A percentile compares a stretch with the other conserved stretches of the same genome.
These are phyloP conservation scores for Alnus rubra DNA, from an alignment of 306 rosid genomes.

Conservation along the genomic window DNA sequence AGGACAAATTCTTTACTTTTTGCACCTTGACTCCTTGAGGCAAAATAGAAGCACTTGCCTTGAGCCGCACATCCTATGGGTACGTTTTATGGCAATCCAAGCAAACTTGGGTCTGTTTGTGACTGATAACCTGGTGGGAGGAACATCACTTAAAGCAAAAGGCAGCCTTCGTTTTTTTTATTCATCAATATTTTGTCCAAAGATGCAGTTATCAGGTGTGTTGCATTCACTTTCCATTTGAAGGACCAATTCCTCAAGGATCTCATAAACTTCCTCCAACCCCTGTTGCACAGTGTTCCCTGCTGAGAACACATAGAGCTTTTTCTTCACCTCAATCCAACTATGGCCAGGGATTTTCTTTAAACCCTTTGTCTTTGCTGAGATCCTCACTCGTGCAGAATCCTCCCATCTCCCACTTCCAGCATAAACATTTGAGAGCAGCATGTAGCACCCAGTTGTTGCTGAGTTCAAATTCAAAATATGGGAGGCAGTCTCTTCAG, in stretches of 20 bases:
- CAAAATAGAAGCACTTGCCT: background rate
- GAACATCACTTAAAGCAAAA: background rate
- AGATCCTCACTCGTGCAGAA: slow-evolving; percentile 70
- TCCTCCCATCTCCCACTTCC: slow-evolving; percentile 83
- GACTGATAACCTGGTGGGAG: background rate
- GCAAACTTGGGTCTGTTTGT: background rate
- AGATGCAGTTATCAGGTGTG: slow-evolving; percentile 8
- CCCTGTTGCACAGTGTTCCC: slow-evolving; percentile 48
- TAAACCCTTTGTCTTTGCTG: slow-evolving; percentile 65
- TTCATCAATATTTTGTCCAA: slow-evolving; percentile 30
- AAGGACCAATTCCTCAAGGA: slow-evolving; percentile 60
- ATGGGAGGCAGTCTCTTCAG: slow-evolving; percentile 53
- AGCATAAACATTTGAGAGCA: slow-evolving; percentile 78
- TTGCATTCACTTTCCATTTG: slow-evolving; percentile 53
- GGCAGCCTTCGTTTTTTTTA: background rate
- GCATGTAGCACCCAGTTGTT: slow-evolving; percentile 67
- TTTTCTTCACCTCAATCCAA: slow-evolving; percentile 77
- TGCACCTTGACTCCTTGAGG: background rate
- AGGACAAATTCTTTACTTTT: too few species aligned
- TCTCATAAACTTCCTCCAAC: slow-evolving; percentile 40
- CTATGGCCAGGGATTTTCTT: slow-evolving; percentile 74
- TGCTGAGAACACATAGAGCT: slow-evolving; percentile 63
- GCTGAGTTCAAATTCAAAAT: slow-evolving; percentile 44
- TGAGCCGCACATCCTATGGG: background rate
- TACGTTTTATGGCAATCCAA: background rate